Evolutionary conservation across 2,329 filamentous ascomycete species (phyloP).

Genomic region (Aspergillus tubingensis): DNA sequence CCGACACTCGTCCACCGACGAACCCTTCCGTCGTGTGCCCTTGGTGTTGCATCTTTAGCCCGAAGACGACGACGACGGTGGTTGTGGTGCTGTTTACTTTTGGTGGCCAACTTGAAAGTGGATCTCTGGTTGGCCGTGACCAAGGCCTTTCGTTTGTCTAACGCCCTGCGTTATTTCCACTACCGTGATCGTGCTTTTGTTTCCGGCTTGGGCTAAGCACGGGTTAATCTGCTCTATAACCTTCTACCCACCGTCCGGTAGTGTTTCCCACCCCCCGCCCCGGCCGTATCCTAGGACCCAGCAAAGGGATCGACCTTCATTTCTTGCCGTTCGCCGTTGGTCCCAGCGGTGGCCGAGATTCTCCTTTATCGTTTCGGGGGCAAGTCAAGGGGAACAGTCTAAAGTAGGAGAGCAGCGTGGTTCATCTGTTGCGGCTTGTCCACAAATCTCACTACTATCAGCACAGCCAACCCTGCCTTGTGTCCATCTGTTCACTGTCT

Average conservation of each 20-base stretch:
- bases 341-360: conserved; percentile 18
- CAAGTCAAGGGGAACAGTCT: conserved; percentile 12
- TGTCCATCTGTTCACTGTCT: conserved; percentile 4
- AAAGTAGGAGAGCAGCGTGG: conserved; percentile 8
- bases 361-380: conserved; percentile 18
- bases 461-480: neutral
- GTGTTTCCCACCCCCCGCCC: conserved; percentile 10
- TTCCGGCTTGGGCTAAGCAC: conserved; percentile 27
- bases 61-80: neutral
- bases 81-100: conserved; percentile 3
- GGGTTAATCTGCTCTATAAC: conserved; percentile 26
- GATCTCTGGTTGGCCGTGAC: conserved; percentile 22
- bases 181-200: conserved; percentile 21
- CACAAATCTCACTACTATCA: neutral
- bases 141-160: conserved; percentile 17
- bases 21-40: conserved; percentile 15
- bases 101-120: conserved; percentile 24
- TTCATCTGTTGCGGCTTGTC: conserved; percentile 13
- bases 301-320: conserved; percentile 23
- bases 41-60: conserved; percentile 16
- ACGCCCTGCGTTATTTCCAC: conserved; percentile 32
- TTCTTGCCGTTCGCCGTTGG: conserved; percentile 20
- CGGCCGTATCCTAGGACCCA: conserved; percentile 20
- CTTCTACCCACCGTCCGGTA: conserved; percentile 22
- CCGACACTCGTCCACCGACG: conserved; percentile 11